Evolutionary conservation across 2,329 filamentous ascomycete genomes (phyloP).

Genomic region (Botryotinia narcissicola): DNA sequence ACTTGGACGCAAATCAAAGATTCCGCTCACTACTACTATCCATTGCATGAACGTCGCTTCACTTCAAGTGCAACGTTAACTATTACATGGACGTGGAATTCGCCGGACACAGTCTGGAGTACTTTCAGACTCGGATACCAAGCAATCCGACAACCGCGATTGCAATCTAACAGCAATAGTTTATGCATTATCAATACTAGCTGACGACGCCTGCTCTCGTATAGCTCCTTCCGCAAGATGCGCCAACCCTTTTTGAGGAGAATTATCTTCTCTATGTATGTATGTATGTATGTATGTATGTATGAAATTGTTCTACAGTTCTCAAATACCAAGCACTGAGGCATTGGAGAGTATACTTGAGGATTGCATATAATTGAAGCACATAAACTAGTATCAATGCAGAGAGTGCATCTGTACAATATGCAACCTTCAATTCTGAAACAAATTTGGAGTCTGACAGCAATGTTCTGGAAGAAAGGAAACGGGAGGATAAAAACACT

Average conservation of each 20-base stretch:
- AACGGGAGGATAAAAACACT: neutral
- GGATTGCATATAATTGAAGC: neutral
- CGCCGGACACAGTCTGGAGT: neutral
- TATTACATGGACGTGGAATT: neutral
- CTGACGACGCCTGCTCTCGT: neutral
- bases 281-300: neutral
- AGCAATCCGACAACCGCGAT: neutral
- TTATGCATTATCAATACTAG: constrained; percentile 2
- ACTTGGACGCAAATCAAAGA: neutral
- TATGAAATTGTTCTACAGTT: neutral
- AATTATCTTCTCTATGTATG: neutral
- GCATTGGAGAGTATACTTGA: neutral
- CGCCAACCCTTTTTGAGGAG: neutral
- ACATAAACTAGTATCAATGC: neutral
- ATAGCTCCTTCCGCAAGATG: too few species aligned
- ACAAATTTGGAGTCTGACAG: neutral
- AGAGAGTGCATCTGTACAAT: neutral
- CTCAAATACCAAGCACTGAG: neutral
- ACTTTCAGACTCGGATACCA: neutral
- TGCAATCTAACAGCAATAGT: neutral
- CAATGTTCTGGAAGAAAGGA: neutral
- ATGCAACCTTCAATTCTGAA: neutral
- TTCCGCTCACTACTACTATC: too few species aligned
- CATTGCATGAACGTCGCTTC: neutral
- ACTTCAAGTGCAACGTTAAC: neutral